Conservation (phyloP, 2,329 filamentous ascomycete genomes). For the Stachybotrys echinatus region DNA sequence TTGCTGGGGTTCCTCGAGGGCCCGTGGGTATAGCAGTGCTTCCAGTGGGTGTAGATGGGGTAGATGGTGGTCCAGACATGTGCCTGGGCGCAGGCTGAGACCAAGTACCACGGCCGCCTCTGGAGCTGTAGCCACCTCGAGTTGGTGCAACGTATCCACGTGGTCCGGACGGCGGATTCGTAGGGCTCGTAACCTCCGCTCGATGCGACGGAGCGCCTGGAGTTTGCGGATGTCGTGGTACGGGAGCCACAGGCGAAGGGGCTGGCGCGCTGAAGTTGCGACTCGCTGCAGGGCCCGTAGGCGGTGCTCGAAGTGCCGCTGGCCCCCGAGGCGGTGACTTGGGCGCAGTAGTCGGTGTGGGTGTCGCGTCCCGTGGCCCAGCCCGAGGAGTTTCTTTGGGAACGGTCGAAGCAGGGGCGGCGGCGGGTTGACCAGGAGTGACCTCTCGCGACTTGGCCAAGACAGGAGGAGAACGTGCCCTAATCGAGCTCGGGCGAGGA, state of each 20-base stretch:
- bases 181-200: conserved; percentile 38
- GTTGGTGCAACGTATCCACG: conserved; percentile 44
- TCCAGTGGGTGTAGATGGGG: conserved; percentile 35
- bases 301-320: conserved; percentile 43
- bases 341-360: conserved; percentile 13
- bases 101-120: conserved; percentile 44
- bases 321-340: conserved; percentile 51
- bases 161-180: conserved; percentile 48
- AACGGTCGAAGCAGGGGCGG: conserved; percentile 14
- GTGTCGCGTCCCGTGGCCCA: conserved; percentile 20
- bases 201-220: conserved; percentile 25
- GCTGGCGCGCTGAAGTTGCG: conserved; percentile 33
- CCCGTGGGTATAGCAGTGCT: conserved; percentile 42
- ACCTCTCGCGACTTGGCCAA: conserved; percentile 27
- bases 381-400: conserved; percentile 21
- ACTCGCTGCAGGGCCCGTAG: conserved; percentile 34
- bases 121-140: conserved; percentile 39
- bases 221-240: conserved; percentile 26
- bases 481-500: conserved; percentile 42
- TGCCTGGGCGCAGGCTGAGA: conserved; percentile 25
- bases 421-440: conserved; percentile 22
- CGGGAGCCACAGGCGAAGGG: conserved; percentile 23
- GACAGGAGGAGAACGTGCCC: conserved; percentile 40
- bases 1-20: conserved; percentile 30
- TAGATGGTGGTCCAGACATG: conserved; percentile 25